A percentile compares a stretch with the other conserved stretches of the same genome.
Evolutionary conservation across 768 basidiomycete species (phyloP).

Genomic region (Cantharellus cinnabarinus): DNA sequence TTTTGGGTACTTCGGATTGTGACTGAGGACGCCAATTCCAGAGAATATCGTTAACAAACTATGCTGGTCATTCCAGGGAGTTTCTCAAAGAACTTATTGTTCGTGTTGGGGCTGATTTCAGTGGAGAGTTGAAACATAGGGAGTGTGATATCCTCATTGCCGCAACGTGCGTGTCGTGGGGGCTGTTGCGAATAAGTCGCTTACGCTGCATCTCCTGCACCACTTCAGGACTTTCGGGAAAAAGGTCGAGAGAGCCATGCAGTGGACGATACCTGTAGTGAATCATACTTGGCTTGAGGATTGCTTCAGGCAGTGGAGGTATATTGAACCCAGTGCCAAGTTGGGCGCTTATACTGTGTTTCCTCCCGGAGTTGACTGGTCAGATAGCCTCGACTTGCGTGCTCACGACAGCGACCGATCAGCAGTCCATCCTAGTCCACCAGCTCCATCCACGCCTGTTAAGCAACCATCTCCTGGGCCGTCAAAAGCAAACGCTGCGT

Average conservation of each 20-base stretch:
- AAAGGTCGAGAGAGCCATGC: conserved; percentile 52
- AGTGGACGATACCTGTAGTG: conserved; percentile 72
- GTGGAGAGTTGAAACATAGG: conserved; percentile 40
- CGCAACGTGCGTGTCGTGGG: conserved; percentile 36
- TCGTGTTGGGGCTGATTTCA: conserved; percentile 53
- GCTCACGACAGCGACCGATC: too few species aligned
- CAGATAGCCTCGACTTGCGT: conserved; percentile 20
- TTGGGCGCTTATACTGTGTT: conserved; percentile 37
- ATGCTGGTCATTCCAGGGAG: conserved; percentile 68
- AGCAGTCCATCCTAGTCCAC: too few species aligned
- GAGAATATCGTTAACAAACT: conserved; percentile 13
- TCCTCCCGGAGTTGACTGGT: conserved; percentile 47
- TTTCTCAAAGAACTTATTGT: conserved; percentile 70
- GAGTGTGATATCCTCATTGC: conserved; percentile 51
- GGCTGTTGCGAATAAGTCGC: neutral
- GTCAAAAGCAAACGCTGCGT: too few species aligned
- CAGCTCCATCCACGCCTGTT: too few species aligned
- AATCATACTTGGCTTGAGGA: conserved; percentile 89
- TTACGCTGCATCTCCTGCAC: conserved; percentile 11
- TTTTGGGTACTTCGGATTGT: neutral
- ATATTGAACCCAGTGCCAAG: neutral
- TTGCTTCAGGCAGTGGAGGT: conserved; percentile 61
- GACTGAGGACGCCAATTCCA: too few species aligned
- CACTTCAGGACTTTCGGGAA: conserved; percentile 20
- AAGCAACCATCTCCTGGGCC: too few species aligned